phyloP scores from a whole-genome alignment of 2,329 filamentous ascomycete species.

The Cercospora beticola region DNA sequence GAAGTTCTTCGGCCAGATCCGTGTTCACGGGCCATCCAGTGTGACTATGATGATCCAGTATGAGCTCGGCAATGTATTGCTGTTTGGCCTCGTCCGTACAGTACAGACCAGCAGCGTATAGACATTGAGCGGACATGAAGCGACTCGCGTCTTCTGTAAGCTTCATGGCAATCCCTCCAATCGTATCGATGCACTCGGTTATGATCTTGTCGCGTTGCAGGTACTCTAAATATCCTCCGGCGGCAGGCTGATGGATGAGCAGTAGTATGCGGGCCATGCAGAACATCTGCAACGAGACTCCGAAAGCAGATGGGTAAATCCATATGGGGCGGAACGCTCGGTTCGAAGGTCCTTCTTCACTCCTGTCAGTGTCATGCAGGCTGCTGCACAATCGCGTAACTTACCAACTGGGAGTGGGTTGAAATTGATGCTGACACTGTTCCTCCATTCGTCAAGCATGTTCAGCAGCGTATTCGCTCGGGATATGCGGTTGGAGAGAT shows the following conservation, averaged over 20 bases:
- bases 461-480: constrained; percentile 46
- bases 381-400: background rate
- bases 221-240: constrained; percentile 52
- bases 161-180: constrained; percentile 53
- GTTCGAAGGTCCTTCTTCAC: constrained; percentile 39
- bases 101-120: constrained; percentile 47
- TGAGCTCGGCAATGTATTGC: constrained; percentile 41
- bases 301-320: constrained; percentile 51
- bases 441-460: constrained; percentile 53
- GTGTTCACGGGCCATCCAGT: constrained; percentile 45
- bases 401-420: constrained; percentile 41
- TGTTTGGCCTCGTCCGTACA: constrained; percentile 42
- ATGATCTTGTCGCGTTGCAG: constrained; percentile 46
- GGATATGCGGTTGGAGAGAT: constrained; percentile 44
- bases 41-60: constrained; percentile 40
- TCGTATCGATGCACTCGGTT: constrained; percentile 49
- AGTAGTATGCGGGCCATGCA: constrained; percentile 56
- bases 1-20: constrained; percentile 32
- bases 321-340: constrained; percentile 52
- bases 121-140: constrained; percentile 47
- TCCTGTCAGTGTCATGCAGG: background rate
- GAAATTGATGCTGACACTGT: constrained; percentile 48
- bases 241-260: constrained; percentile 53
- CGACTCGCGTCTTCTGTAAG: constrained; percentile 45
- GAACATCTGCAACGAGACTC: constrained; percentile 53